Percentiles rank a stretch among this genome's conserved stretches.
Conservation (phyloP, 805 yeast species). For the Yamadazyma sp. region DNA sequence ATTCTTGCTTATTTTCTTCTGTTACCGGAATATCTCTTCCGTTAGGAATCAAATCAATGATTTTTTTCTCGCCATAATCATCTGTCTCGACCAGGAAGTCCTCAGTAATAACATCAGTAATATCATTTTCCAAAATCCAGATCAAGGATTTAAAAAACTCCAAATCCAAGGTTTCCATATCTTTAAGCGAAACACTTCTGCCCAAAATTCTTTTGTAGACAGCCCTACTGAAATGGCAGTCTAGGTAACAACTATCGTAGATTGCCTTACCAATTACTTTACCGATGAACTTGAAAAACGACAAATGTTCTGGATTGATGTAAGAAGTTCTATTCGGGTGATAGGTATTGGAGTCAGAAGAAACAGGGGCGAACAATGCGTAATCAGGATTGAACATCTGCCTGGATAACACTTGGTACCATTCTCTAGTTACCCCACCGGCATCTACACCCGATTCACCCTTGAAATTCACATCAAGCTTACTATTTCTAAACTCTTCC, state of each 20-base stretch:
- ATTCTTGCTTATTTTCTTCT: slow-evolving; percentile 86
- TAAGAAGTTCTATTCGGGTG: slow-evolving; percentile 93
- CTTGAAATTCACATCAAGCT: slow-evolving; percentile 76
- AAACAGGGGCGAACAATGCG: slow-evolving; percentile 87
- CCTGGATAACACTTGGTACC: slow-evolving; percentile 92
- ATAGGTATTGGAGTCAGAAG: slow-evolving; percentile 89
- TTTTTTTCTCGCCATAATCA: slow-evolving; percentile 87
- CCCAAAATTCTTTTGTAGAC: slow-evolving; percentile 87
- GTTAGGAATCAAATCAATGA: slow-evolving; percentile 75
- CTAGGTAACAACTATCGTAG: slow-evolving; percentile 78
- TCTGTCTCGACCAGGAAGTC: slow-evolving; percentile 92
- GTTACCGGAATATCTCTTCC: slow-evolving; percentile 87
- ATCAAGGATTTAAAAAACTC: slow-evolving; percentile 88
- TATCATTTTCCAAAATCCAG: slow-evolving; percentile 97
- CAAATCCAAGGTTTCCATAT: slow-evolving; percentile 89
- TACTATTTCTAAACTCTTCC: slow-evolving; percentile 69
- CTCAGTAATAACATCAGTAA: slow-evolving; percentile 92
- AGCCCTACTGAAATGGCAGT: slow-evolving; percentile 93
- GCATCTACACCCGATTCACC: slow-evolving; percentile 98
- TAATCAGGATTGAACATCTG: slow-evolving; percentile 97
- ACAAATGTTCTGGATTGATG: slow-evolving; percentile 88
- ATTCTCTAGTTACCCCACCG: slow-evolving; percentile 96
- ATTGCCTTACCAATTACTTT: slow-evolving; percentile 93
- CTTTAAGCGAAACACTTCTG: slow-evolving; percentile 78
- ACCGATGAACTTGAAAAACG: slow-evolving; percentile 93